phyloP scores from a whole-genome alignment of 129 eudicot species.

The Mikania micrantha region DNA sequence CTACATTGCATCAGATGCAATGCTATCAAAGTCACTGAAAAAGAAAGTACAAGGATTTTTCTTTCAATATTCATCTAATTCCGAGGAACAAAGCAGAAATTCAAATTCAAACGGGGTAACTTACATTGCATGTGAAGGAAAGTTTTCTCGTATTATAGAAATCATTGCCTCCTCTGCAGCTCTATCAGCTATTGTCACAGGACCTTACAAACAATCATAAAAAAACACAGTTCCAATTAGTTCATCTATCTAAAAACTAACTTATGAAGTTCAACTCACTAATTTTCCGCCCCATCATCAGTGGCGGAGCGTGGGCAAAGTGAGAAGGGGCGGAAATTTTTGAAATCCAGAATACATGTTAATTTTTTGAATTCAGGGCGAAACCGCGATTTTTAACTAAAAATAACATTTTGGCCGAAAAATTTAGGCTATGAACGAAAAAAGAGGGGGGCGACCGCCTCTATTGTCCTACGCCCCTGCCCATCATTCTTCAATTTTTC shows the following conservation, averaged over 20 bases:
- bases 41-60: neutral
- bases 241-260: neutral
- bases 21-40: conserved; percentile 38
- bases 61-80: neutral
- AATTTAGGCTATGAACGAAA: too few relatives aligned
- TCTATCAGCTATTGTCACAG: conserved; percentile 93
- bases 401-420: too few relatives aligned
- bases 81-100: neutral
- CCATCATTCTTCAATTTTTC: too few relatives aligned
- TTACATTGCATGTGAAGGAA: conserved; percentile 92
- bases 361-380: too few relatives aligned
- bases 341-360: too few relatives aligned
- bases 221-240: neutral
- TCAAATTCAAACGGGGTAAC: conserved; percentile 14
- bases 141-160: conserved; percentile 41
- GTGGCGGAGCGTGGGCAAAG: too few relatives aligned
- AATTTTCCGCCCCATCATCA: neutral
- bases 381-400: too few relatives aligned
- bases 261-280: neutral
- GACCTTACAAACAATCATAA: conserved; percentile 42
- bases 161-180: conserved; percentile 89
- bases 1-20: conserved; percentile 47
- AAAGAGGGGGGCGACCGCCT: too few relatives aligned
- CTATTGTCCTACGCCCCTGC: too few relatives aligned
- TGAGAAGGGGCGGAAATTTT: too few relatives aligned